A percentile compares a stretch with the other conserved stretches of the same genome.
These are phyloP conservation scores for Alloteropsis semialata DNA, from an alignment of 176 grass and related monocot species.

Conservation along the genomic window DNA sequence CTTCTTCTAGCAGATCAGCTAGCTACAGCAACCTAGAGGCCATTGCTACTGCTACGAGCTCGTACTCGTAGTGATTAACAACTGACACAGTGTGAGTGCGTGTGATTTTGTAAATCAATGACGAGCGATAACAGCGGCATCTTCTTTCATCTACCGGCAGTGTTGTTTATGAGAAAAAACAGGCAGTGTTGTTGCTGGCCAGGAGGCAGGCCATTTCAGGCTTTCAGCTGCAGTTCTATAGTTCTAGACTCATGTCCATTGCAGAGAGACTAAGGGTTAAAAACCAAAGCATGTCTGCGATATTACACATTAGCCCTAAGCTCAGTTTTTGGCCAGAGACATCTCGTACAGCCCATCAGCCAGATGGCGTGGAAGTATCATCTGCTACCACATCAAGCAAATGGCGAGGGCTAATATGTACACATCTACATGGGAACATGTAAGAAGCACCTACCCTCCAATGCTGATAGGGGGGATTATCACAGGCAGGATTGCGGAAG, in stretches of 20 bases:
- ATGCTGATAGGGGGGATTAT: too few species aligned
- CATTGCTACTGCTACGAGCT: neutral
- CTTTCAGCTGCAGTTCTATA: too few species aligned
- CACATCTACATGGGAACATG: neutral
- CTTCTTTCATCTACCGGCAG: neutral
- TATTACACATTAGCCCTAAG: neutral
- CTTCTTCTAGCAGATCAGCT: slow-evolving; percentile 65
- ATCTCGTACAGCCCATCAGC: neutral
- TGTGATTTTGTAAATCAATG: neutral
- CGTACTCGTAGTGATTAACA: neutral
- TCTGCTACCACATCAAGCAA: slow-evolving; percentile 15
- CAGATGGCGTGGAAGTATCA: neutral
- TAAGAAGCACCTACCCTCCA: too few species aligned
- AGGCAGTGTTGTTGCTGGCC: too few species aligned
- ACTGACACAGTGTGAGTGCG: neutral
- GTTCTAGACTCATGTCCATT: too few species aligned
- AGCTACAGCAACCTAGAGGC: too few species aligned
- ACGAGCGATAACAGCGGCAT: neutral
- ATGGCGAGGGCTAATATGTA: neutral
- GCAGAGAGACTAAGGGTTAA: neutral
- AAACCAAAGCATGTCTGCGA: neutral
- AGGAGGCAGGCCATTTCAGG: too few species aligned
- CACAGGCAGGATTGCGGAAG: neutral
- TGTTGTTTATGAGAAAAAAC: too few species aligned
- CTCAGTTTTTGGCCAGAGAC: neutral